Conservation (phyloP, 306 rosid species). For the Betula pendula region DNA sequence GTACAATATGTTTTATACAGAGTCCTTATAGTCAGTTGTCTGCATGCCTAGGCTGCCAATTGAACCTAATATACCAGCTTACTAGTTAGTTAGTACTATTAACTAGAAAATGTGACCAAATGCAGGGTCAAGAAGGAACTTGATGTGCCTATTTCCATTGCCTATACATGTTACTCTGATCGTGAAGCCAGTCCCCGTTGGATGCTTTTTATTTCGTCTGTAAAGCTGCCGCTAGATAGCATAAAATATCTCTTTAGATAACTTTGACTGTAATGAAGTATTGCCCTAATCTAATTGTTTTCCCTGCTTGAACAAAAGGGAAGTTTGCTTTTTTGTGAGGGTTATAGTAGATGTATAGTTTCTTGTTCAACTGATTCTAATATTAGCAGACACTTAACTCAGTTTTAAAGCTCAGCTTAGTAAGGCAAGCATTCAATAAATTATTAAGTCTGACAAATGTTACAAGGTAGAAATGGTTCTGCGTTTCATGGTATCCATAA, state of each 20-base stretch:
- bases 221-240: constrained; percentile 48
- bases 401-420: neutral
- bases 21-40: constrained; percentile 1
- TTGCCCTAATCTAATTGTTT: neutral
- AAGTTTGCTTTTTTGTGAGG: neutral
- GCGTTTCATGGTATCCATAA: neutral
- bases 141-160: constrained; percentile 79
- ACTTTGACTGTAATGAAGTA: neutral
- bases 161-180: constrained; percentile 75
- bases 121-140: constrained; percentile 92
- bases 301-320: neutral
- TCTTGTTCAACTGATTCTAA: neutral
- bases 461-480: neutral
- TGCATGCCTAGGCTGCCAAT: constrained; percentile 7
- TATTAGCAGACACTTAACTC: neutral
- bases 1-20: neutral
- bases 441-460: neutral
- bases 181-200: constrained; percentile 88
- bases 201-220: constrained; percentile 96
- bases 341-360: neutral
- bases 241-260: constrained; percentile 8
- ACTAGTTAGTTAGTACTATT: constrained; percentile 8
- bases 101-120: constrained; percentile 29
- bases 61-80: neutral
- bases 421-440: neutral